phyloP scores from a whole-genome alignment of 2,329 filamentous ascomycete genomes.

The Fusarium burgessii region DNA sequence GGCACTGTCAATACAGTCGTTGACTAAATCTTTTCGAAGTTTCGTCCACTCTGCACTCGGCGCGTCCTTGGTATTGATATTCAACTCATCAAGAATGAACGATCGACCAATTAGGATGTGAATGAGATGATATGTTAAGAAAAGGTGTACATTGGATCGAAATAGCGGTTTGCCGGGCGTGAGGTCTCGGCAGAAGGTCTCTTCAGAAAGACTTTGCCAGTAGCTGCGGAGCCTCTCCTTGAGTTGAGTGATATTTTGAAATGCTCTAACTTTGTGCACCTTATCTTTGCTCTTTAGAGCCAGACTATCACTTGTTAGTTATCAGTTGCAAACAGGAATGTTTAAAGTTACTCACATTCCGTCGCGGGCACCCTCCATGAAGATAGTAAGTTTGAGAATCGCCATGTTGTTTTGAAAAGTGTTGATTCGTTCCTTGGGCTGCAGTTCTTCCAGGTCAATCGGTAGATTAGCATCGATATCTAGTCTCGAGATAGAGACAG shows the following conservation, averaged over 20 bases:
- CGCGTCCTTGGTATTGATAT: not conserved
- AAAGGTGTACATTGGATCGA: constrained; percentile 38
- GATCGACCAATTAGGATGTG: constrained; percentile 38
- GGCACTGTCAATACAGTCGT: constrained; percentile 29
- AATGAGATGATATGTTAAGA: constrained; percentile 34
- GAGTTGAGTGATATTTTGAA: constrained; percentile 19
- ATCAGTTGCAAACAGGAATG: not conserved
- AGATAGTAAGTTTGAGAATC: constrained; percentile 32
- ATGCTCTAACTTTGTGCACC: not conserved
- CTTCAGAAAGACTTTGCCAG: constrained; percentile 33
- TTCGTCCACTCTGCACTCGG: constrained; percentile 10
- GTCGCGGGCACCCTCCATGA: constrained; percentile 41
- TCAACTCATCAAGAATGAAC: constrained; percentile 28
- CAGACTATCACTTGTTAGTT: constrained; percentile 11
- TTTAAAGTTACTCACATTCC: constrained; percentile 17
- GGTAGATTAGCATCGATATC: constrained; percentile 27
- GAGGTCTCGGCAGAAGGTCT: constrained; percentile 36
- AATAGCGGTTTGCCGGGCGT: constrained; percentile 38
- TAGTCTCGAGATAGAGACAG: constrained; percentile 30
- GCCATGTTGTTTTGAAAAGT: constrained; percentile 37
- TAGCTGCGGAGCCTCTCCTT: constrained; percentile 17
- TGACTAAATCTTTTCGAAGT: constrained; percentile 15
- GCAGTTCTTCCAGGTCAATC: constrained; percentile 26
- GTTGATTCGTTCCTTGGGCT: constrained; percentile 24
- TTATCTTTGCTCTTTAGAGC: constrained; percentile 24